Conservation (phyloP, 441 rosid species). For the Pelargonium citronellum region DNA sequence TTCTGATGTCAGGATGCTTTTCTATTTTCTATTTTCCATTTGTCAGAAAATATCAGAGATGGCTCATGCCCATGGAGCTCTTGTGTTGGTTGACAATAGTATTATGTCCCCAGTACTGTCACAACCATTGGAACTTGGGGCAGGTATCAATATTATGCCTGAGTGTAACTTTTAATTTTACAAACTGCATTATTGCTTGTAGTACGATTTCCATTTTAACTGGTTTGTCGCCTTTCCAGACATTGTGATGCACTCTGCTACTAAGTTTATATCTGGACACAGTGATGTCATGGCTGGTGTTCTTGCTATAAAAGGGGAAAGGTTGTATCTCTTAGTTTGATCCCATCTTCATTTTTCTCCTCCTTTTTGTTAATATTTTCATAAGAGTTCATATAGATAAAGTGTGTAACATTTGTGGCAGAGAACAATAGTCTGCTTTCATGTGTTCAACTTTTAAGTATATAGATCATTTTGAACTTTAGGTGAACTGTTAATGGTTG, state of each 20-base stretch:
- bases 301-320: constrained; percentile 17
- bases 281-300: constrained; percentile 26
- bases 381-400: background rate
- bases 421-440: too few species aligned
- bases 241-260: constrained; percentile 10
- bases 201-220: constrained; percentile 9
- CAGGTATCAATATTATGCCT: constrained; percentile 38
- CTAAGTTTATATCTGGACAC: constrained; percentile 43
- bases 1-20: background rate
- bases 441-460: too few species aligned
- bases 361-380: background rate
- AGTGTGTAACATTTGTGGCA: background rate
- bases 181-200: constrained; percentile 7
- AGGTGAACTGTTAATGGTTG: too few species aligned
- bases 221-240: constrained; percentile 19
- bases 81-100: constrained; percentile 84
- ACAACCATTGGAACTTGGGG: constrained; percentile 86
- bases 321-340: constrained; percentile 34
- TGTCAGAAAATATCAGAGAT: constrained; percentile 72
- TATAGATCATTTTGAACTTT: too few species aligned
- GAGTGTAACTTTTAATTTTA: background rate
- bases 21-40: background rate
- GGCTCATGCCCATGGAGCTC: constrained; percentile 74
- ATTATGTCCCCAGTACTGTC: constrained; percentile 85
- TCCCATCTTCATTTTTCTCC: background rate